Base-by-base conservation (phyloP, 1,284 basidiomycete genomes). In the Ustilago xerochloae region DNA sequence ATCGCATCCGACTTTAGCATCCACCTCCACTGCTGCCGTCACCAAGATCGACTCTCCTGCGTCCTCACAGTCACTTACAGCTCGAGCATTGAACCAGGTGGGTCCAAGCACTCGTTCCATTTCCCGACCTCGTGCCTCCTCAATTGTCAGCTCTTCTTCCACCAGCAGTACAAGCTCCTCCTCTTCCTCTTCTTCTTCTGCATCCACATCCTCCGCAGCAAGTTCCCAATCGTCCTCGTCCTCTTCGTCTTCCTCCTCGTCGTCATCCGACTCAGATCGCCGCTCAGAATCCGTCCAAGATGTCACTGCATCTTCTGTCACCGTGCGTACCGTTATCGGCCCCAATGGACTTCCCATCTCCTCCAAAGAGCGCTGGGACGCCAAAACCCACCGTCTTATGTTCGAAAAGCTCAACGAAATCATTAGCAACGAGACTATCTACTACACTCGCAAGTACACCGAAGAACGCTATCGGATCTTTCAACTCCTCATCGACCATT, bases 341-440 rank as follows among this genome's bases (percentile, higher is more conserved):
- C 69, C 64, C 4, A 66, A 67, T 7, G 63, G 63, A 8, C 47
- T 60, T 6, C 63, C 64, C 9, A 55, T 66, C 46, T 67, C 63
- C 6, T 73, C 69, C 24, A 66, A 73, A 43, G 63, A 66, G 47
- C 58, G 69, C 16, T 67, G 64, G 69, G 63, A 63, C 50, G 60
- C 60, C 18, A 67, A 67, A 20, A 67, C 59, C 20, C 63, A 67
- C 35, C 46, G 63, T 5, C 72, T 75, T 13, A 69, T 75, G 62
- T 75, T 75, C 15, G 62, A 61, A 20, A 75, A 75, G 45, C 66
- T 75, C 43, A 67, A 70, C 56, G 72, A 75, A 20, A 75, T 75
- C 48, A 62, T 69, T 36, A 54, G 46, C 35, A 43, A 24, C 5
- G 58, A 70, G n/a, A 67, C 63, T 12, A 62, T 64, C 45, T 64